Base-by-base conservation (phyloP, 2,329 filamentous ascomycete genomes). In the Aureobasidium sp. region DNA sequence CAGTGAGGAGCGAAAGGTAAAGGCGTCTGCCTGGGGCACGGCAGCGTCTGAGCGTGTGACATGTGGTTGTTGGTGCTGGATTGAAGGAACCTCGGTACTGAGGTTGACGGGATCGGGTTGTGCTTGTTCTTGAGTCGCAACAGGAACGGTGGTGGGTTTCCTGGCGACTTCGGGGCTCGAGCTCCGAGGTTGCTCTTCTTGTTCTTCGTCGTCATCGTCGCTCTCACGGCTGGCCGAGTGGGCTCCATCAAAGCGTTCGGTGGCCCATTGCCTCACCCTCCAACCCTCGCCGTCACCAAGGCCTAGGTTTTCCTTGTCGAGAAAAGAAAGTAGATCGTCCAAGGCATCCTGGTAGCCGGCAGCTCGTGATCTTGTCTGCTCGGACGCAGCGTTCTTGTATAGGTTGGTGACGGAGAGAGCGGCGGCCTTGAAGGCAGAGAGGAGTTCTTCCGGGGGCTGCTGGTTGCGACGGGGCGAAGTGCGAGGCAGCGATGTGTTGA, bases 341-440 rank as follows among this genome's bases (percentile, higher is more conserved):
- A 99, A 78, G 38, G 92, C 95, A 70, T 97, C 92, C 72, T 96
- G 92, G 68, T 96, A 97, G 27, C 94, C 94, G 40, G 92, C 87
- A 54, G 83, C 77, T 53, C 89, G 85, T 49, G 90, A 85, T 68
- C 86, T 86, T 53, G 86, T 81, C 71, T 94, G 86, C 51, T 89
- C 88, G 33, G 85, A 80, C 13, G 89, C 87, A 3, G 93, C 93
- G 40, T 87, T 92, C 75, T 96, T 96, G 78, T 97, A 97, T 15
- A 99, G 85, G 69, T 95, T 96, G 50, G 94, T 97, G 60, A 97
- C 92, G 6, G 91, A 95, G 35, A 96, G 81, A 21, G 94, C 94
- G 35, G 94, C 94, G 17, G 88, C 85, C 74, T 91, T 94, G 81
- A 99, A 99, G 61, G 90, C 87, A 67, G 93, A 87, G 61, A 96